These are phyloP conservation scores for Babesia ovis DNA, from an alignment of 169 alveolate genomes.

Conservation along the genomic window DNA sequence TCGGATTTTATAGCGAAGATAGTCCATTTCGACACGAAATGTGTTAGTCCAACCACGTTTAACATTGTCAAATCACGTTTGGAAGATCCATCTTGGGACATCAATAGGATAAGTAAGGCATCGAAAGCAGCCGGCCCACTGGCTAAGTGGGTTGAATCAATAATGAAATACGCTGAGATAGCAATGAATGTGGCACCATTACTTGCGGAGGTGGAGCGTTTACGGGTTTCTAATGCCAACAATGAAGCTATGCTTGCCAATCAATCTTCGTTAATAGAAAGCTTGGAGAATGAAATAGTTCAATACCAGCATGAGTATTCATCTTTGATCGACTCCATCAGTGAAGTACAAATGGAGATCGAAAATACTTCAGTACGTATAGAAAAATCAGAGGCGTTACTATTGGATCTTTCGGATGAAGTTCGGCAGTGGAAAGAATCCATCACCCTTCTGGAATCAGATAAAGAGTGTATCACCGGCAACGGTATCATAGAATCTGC, in stretches of 20 bases:
- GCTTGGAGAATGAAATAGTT: conserved; percentile 86
- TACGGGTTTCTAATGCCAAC: conserved; percentile 84
- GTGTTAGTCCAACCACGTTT: conserved; percentile 78
- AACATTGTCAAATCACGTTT: conserved; percentile 73
- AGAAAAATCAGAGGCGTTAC: conserved; percentile 86
- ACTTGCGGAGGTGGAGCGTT: conserved; percentile 88
- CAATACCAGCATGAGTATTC: conserved; percentile 93
- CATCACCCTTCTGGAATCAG: conserved; percentile 70
- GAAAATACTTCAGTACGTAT: conserved; percentile 89
- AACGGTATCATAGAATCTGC: conserved; percentile 93
- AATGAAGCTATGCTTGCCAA: conserved; percentile 85
- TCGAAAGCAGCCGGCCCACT: conserved; percentile 97
- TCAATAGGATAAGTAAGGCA: conserved; percentile 90
- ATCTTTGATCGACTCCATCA: conserved; percentile 89
- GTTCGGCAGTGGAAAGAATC: conserved; percentile 91
- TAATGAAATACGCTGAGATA: conserved; percentile 85
- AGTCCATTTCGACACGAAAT: conserved; percentile 83
- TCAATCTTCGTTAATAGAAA: conserved; percentile 74
- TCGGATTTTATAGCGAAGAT: conserved; percentile 89
- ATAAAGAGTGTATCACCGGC: conserved; percentile 85
- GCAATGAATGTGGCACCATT: conserved; percentile 92
- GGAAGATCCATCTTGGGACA: conserved; percentile 91
- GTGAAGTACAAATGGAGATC: conserved; percentile 90
- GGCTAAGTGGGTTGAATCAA: conserved; percentile 93
- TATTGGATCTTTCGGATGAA: conserved; percentile 88